Base-by-base conservation (phyloP, 148 eudicot species). In the Rhododendron molle region DNA sequence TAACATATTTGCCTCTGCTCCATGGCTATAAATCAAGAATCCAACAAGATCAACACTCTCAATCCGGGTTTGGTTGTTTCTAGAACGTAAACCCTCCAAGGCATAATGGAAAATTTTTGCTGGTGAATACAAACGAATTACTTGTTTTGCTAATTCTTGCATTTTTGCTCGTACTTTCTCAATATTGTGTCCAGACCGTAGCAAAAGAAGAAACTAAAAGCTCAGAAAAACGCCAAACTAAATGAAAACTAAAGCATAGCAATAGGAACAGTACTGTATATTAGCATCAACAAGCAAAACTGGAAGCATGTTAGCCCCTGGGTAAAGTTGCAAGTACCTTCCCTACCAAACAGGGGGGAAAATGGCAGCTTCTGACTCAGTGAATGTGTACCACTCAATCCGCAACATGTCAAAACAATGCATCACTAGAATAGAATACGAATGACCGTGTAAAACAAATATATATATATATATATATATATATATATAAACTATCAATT, bases 111-210 rank as follows among this genome's bases (percentile, higher is more conserved):
- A n/a, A n/a, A n/a, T n/a, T n/a, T n/a, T n/a, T n/a, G n/a, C n/a
- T n/a, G n/a, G n/a, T n/a, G n/a, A n/a, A n/a, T n/a, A n/a, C n/a
- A n/a, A n/a, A n/a, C n/a, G n/a, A 78, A 93, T 91, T 21, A 95
- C 89, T 88, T 92, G 94, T 88, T 93, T 96, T 69, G 87, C 92
- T 85, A 96, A 86, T 87, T 95, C 98, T 82, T 95, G 90, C 88
- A 95, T 89, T 85, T 96, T 96, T 80, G 94, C 98, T 83, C 99
- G 90, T 26, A 96, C 89, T 88, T 94, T 96, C 87, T 96, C 99
- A 76, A 94, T 96, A 89, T 96, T 95, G 89, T 95, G 98, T 69
- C 99, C 97, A 40, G 43, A 40, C 43, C 0, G 43, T 40, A 40
- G 43, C 43, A 40, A 40, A 40, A 40, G 43, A 40, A 84, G 92